A percentile compares a stretch with the other conserved stretches of the same genome.
phyloP scores from a whole-genome alignment of 1,139 yeast genomes.

The Lodderomyces metapsilosis region DNA sequence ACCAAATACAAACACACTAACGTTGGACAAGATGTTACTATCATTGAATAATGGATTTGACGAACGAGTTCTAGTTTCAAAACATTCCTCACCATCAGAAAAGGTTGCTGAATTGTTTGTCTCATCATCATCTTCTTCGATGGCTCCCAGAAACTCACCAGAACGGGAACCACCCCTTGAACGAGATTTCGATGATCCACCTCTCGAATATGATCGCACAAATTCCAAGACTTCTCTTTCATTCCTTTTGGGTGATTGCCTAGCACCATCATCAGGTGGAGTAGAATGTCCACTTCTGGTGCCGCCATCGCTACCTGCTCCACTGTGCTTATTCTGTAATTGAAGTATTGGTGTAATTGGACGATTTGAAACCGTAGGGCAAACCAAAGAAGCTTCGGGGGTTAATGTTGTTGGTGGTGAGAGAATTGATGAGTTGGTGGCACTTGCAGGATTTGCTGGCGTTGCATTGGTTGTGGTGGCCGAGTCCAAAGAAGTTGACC shows the following conservation, averaged over 20 bases:
- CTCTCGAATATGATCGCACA: background rate
- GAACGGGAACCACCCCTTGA: background rate
- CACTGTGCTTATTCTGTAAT: background rate
- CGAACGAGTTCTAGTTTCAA: background rate
- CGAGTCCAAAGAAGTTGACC: background rate
- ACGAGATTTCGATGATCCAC: background rate
- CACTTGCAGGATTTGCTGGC: background rate
- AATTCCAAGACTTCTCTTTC: conserved; percentile 4
- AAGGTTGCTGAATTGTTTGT: conserved; percentile 1
- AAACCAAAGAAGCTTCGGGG: background rate
- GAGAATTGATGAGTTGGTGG: background rate
- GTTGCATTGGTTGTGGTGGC: background rate
- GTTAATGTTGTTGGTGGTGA: conserved; percentile 4
- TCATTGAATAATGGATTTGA: conserved; percentile 12
- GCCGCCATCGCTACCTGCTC: background rate
- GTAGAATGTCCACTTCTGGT: background rate
- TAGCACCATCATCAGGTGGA: background rate
- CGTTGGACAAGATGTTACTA: conserved; percentile 11
- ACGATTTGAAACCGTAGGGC: background rate
- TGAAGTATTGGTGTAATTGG: conserved; percentile 6
- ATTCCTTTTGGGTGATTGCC: conserved; percentile 1
- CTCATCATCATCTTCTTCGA: background rate
- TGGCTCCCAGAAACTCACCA: background rate
- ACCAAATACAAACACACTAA: conserved; percentile 39
- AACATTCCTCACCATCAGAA: conserved; percentile 4